Evolutionary conservation across 2,329 filamentous ascomycete genomes (phyloP).

Genomic region (Botrytis porri): DNA sequence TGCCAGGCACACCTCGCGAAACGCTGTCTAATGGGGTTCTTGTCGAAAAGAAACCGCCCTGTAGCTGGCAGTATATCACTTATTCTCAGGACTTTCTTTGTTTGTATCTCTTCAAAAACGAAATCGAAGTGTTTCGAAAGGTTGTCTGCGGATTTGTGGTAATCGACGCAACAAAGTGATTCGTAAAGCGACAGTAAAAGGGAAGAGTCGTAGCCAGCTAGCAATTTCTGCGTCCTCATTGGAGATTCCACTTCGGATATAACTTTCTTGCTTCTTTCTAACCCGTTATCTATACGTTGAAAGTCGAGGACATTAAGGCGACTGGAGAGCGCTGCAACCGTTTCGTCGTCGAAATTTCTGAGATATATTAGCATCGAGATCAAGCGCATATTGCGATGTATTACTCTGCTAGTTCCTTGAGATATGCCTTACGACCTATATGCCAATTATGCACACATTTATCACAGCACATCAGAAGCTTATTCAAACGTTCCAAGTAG

Average conservation of each 20-base stretch:
- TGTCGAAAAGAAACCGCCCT: constrained; percentile 78
- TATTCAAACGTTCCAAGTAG: constrained; percentile 56
- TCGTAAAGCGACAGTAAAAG: constrained; percentile 84
- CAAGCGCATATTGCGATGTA: constrained; percentile 30
- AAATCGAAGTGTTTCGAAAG: constrained; percentile 60
- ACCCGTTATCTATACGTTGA: constrained; percentile 56
- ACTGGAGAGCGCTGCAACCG: constrained; percentile 50
- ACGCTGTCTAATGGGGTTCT: constrained; percentile 57
- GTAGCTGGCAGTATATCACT: constrained; percentile 76
- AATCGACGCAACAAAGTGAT: constrained; percentile 77
- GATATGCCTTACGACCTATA: constrained; percentile 59
- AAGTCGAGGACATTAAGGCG: constrained; percentile 61
- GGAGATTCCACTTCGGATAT: constrained; percentile 41
- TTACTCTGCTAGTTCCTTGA: constrained; percentile 61
- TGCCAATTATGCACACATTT: constrained; percentile 74
- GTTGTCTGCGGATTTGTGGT: constrained; percentile 52
- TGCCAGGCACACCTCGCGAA: constrained; percentile 69
- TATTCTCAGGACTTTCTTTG: constrained; percentile 74
- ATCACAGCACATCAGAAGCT: constrained; percentile 61
- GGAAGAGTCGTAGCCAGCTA: constrained; percentile 45
- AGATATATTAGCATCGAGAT: constrained; percentile 20
- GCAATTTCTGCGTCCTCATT: constrained; percentile 32
- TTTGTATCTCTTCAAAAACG: constrained; percentile 78
- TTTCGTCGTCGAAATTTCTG: constrained; percentile 46
- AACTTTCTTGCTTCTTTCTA: constrained; percentile 54